Conservation (phyloP, 2,329 filamentous ascomycete genomes). For the Penicillium sclerotigenum region DNA sequence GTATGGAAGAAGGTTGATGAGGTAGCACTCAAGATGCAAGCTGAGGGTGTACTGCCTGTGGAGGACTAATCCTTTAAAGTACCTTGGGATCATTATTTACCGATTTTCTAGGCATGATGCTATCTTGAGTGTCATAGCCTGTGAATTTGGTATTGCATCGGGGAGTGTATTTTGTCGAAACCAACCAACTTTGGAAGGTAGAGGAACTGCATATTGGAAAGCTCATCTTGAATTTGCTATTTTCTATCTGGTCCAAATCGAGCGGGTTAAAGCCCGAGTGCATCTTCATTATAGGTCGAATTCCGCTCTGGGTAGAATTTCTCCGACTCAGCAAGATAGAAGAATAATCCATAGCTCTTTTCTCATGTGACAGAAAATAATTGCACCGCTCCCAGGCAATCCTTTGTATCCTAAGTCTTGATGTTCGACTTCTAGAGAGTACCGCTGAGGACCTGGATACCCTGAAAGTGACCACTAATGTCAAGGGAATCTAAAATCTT, state of each 20-base stretch:
- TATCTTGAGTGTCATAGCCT: not conserved
- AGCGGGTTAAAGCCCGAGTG: not conserved
- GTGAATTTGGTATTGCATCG: too few species aligned
- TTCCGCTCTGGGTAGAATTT: not conserved
- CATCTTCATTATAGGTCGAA: not conserved
- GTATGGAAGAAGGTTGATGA: constrained; percentile 79
- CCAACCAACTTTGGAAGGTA: not conserved
- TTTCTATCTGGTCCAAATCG: not conserved
- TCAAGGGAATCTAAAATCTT: not conserved
- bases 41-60: constrained; percentile 47
- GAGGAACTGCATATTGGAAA: not conserved
- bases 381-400: not conserved
- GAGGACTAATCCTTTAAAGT: constrained; percentile 39
- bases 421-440: not conserved
- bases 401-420: not conserved
- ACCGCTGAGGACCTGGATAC: not conserved
- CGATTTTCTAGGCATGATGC: not conserved
- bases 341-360: too few species aligned
- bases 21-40: constrained; percentile 65
- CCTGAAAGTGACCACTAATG: not conserved
- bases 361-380: not conserved
- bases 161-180: not conserved
- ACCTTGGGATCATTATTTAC: not conserved
- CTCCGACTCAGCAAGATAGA: not conserved
- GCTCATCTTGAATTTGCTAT: too few species aligned